Conservation (phyloP, 1,284 basidiomycete genomes). For the Apiotrichum mycotoxinovorans region DNA sequence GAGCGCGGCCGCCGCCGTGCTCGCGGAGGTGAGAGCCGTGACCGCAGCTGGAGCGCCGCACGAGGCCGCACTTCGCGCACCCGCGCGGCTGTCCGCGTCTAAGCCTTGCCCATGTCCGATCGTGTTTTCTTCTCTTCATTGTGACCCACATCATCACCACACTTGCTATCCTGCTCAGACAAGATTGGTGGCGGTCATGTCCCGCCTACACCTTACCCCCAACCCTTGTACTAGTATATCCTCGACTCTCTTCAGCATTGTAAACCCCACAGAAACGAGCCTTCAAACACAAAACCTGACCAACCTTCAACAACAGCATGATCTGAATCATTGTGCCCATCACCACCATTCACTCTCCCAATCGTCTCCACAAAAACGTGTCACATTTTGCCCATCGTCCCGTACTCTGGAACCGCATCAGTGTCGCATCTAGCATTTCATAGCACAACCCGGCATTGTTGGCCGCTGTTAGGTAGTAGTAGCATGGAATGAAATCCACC, state of each 20-base stretch:
- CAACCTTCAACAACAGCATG: too few relatives aligned
- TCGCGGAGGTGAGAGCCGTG: constrained; percentile 16
- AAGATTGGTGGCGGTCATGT: too few relatives aligned
- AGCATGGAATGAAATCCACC: background rate
- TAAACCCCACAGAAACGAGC: too few relatives aligned
- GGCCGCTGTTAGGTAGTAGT: background rate
- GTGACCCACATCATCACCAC: background rate
- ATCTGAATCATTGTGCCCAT: too few relatives aligned
- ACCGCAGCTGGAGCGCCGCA: constrained; percentile 17
- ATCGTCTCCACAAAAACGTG: too few relatives aligned
- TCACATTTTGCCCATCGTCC: too few relatives aligned
- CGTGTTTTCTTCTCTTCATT: background rate
- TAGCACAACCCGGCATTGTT: background rate
- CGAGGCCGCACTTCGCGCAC: constrained; percentile 16
- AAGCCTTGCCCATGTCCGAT: background rate
- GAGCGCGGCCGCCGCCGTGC: constrained; percentile 19
- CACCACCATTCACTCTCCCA: too few relatives aligned
- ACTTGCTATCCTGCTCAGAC: too few relatives aligned
- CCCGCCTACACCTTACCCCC: too few relatives aligned
- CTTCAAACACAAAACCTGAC: too few relatives aligned
- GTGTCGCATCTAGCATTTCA: background rate
- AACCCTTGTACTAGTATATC: too few relatives aligned
- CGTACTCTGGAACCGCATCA: background rate
- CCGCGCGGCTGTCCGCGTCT: constrained; percentile 6
- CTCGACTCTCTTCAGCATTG: too few relatives aligned